phyloP scores from a whole-genome alignment of 2,329 filamentous ascomycete genomes.

The Colletotrichum chrysophilum region DNA sequence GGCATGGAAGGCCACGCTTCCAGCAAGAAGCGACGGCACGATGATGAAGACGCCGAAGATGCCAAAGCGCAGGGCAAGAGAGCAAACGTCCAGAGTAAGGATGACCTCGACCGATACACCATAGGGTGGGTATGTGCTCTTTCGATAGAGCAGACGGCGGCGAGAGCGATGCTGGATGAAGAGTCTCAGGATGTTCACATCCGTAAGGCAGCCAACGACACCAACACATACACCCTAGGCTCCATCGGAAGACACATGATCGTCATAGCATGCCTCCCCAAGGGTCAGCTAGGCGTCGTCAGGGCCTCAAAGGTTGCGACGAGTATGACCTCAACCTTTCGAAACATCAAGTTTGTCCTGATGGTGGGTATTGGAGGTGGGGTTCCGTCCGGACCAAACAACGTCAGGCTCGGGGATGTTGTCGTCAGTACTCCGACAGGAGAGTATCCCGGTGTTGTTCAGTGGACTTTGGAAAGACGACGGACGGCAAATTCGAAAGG shows the following conservation, averaged over 20 bases:
- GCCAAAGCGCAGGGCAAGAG: background rate
- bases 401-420: conserved; percentile 24
- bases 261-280: conserved; percentile 28
- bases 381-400: background rate
- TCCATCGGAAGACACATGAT: conserved; percentile 29
- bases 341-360: background rate
- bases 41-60: background rate
- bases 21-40: rapidly evolving
- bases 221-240: conserved; percentile 30
- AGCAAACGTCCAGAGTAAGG: rapidly evolving
- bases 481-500: background rate
- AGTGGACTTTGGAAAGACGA: conserved; percentile 14
- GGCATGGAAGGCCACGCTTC: background rate
- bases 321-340: background rate
- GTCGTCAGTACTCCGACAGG: conserved; percentile 8
- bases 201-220: conserved; percentile 14
- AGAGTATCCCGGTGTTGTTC: conserved; percentile 1
- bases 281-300: conserved; percentile 17
- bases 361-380: conserved; percentile 32
- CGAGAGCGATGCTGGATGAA: conserved; percentile 30
- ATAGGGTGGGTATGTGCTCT: conserved; percentile 31
- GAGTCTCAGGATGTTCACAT: conserved; percentile 6
- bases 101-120: conserved; percentile 16
- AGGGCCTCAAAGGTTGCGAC: background rate
- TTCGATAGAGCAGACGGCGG: conserved; percentile 27